Evolutionary conservation across 495 filamentous ascomycete species (phyloP), one percentile per base, ranked within the genome.

Genomic region (Penicillium herquei): DNA sequence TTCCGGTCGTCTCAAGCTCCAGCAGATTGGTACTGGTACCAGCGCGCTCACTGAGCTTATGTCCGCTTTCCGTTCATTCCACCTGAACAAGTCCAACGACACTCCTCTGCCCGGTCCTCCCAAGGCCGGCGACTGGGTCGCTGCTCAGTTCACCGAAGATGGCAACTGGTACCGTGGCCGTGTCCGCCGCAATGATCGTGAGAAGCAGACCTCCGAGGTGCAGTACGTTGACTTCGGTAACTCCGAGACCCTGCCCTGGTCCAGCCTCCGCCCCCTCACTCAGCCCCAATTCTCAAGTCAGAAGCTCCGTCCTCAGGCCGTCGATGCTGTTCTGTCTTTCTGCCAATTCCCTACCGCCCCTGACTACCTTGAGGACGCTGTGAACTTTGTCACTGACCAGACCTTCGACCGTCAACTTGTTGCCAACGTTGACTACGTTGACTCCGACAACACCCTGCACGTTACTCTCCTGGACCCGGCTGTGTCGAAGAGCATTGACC

Each of bases 211-310:
- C 57, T 88, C 91, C 10, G 92, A 98, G 71, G 85, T 99, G 6
- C 70, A 92, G 12, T 99, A 96, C 75, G 84, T 98, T 58, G 95
- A 99, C 73, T 99, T 93, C 70, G 95, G 95, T 56, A 98, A 99
- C 79, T 86, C 84, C 17, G 95, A 98, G 75, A 83, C 83, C 63
- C 75, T 93, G 35, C 85, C 91, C 3, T 98, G 91, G 90, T 83
- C 84, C 9, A 76, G 78, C 43, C 84, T 99, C 21, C 87, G 94
- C 18, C 83, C 92, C 30, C 80, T 98, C 31, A 80, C 80, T 46
- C 84, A 89, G 63, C 71, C 86, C 6, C 87, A 92, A 66, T 98
- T 96, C 80, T 80, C 79, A 11, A 71, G 80, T 13, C 83, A 88
- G 69, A 90, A 86, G 70, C 85, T 99, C 33, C 88, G 87, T 62